Evolutionary conservation across 768 basidiomycete species (phyloP).

Genomic region (Cubamyces sp.): DNA sequence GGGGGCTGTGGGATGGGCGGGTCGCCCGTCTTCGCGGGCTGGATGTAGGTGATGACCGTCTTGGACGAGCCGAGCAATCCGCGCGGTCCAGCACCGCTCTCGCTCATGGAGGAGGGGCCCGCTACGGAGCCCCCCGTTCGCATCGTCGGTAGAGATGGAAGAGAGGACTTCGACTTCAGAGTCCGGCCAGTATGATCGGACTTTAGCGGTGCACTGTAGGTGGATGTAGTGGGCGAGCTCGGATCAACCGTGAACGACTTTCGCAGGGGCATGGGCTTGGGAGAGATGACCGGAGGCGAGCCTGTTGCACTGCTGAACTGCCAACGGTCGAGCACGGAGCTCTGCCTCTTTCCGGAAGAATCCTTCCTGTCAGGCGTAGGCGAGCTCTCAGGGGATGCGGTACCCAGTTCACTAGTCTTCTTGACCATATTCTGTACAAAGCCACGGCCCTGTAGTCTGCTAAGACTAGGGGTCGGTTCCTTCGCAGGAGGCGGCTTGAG

Average conservation of each 20-base stretch:
- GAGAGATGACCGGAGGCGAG: constrained; percentile 39
- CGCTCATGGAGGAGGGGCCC: constrained; percentile 25
- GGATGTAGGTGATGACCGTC: constrained; percentile 72
- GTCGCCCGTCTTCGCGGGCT: constrained; percentile 52
- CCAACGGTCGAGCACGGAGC: constrained; percentile 77
- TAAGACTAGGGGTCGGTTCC: constrained; percentile 81
- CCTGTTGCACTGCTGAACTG: constrained; percentile 42
- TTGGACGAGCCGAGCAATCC: constrained; percentile 67
- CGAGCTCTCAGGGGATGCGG: constrained; percentile 39
- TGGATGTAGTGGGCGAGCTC: constrained; percentile 23
- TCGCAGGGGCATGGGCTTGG: constrained; percentile 45
- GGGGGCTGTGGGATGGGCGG: constrained; percentile 35
- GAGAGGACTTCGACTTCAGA: constrained; percentile 47
- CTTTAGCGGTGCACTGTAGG: constrained; percentile 31
- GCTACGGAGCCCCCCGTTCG: constrained; percentile 30
- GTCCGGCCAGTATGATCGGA: constrained; percentile 39
- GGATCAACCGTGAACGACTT: constrained; percentile 44
- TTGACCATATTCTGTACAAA: constrained; percentile 86
- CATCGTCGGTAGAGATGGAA: constrained; percentile 41
- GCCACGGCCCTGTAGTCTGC: constrained; percentile 80
- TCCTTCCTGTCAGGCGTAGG: constrained; percentile 40
- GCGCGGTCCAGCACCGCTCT: constrained; percentile 26
- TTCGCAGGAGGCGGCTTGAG: constrained; percentile 59
- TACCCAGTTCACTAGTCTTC: constrained; percentile 59
- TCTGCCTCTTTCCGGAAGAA: constrained; percentile 33